Evolutionary conservation across 768 basidiomycete genomes (phyloP), one percentile per base, ranked within the genome.

Genomic region (Dendrothele bispora): DNA sequence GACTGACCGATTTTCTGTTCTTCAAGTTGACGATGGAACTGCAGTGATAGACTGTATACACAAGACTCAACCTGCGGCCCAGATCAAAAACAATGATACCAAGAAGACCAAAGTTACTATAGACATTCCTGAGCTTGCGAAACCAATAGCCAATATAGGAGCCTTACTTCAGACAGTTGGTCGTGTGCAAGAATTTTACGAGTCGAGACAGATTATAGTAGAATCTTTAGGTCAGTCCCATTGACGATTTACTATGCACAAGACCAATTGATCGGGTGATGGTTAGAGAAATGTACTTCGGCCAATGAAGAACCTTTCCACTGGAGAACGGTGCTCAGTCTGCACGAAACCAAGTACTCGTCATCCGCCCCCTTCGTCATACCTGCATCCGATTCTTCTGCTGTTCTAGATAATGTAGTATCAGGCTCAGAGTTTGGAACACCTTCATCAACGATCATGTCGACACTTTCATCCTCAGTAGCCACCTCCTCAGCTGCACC

Each of bases 1-100:
- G 20, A 17, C n/a, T 27, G 34, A 30, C 43, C 35, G 2, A 48
- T 27, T 30, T 18, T 49, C 32, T n/a, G 18, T 26, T 48, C 27
- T 8, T 39, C 32, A 43, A 91, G 86, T 91, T 49, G 89, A 91
- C 57, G 89, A 91, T 55, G 86, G 88, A 5, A 86, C 87, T 2
- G 81, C 70, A 24, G 81, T 85, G 3, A 72, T 91, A 21, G 88
- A 91, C 38, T 91, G 88, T 56, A 58, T 69, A 3, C 75, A 80
- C 57, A 70, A 66, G 20, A 67, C 69, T 34, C 61, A 64, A 5
- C 53, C 62, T 20, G 59, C 61, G 8, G 51, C 57, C n/a, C 56
- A 56, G 1, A 46, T 46, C 14, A 64, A 61, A 44, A 52, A n/a
- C n/a, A n/a, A 39, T 27, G 18, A 34, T 28, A 27, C 24, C 41